Conservation (phyloP, 2,329 filamentous ascomycete species). For the Botryosphaeria agaves region DNA sequence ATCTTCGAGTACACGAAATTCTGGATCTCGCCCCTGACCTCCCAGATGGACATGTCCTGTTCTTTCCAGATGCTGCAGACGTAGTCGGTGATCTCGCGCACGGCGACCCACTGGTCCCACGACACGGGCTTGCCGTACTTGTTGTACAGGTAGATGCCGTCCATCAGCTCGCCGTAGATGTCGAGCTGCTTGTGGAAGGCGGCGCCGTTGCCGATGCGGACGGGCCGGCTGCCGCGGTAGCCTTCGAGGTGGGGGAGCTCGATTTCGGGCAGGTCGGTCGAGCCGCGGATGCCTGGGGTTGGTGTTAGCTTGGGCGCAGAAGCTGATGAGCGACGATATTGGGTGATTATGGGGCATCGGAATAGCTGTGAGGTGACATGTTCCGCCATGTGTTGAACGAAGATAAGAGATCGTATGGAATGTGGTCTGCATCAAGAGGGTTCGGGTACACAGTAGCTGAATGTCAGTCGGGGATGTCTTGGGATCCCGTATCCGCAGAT, state of each 20-base stretch:
- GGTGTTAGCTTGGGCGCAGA: neutral
- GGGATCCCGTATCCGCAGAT: too few species aligned
- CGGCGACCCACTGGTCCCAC: constrained; percentile 59
- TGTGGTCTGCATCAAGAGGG: too few species aligned
- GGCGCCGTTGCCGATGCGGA: constrained; percentile 62
- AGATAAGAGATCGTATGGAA: too few species aligned
- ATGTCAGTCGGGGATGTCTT: too few species aligned
- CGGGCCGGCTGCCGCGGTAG: constrained; percentile 52
- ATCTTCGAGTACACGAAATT: constrained; percentile 70
- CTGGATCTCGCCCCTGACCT: constrained; percentile 58
- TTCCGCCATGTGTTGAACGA: too few species aligned
- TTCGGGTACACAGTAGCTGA: too few species aligned
- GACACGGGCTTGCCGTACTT: constrained; percentile 59
- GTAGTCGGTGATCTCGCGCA: constrained; percentile 53
- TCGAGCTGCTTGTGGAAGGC: constrained; percentile 63
- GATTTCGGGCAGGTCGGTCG: constrained; percentile 54
- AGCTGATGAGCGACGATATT: too few species aligned
- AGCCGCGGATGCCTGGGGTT: constrained; percentile 39
- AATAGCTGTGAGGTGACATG: too few species aligned
- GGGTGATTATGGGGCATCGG: too few species aligned
- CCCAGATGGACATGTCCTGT: constrained; percentile 70
- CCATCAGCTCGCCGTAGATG: constrained; percentile 65
- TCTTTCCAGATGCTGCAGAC: constrained; percentile 48
- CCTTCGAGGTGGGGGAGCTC: constrained; percentile 56
- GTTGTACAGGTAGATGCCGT: constrained; percentile 62